Evolutionary conservation across 306 rosid species (phyloP).

Genomic region (Oemleria cerasiformis): DNA sequence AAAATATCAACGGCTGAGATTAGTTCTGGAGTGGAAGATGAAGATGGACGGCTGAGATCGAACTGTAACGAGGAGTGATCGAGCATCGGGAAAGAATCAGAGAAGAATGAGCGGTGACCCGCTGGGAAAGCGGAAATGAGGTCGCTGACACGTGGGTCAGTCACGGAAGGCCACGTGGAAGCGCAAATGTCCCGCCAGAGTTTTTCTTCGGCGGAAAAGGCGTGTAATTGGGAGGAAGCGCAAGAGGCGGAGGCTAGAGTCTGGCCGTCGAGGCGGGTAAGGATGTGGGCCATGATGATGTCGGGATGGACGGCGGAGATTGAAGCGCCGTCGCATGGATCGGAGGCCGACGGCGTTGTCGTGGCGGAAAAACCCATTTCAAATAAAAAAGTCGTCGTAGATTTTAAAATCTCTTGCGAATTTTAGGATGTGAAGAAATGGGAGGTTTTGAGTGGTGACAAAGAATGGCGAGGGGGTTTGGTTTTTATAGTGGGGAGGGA

Average conservation of each 20-base stretch:
- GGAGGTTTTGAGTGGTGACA: conserved; percentile 7
- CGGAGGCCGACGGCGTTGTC: not conserved
- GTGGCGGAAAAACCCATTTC: conserved; percentile 23
- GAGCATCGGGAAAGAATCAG: conserved; percentile 60
- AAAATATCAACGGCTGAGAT: conserved; percentile 75
- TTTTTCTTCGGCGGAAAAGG: conserved; percentile 47
- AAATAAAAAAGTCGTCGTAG: not conserved
- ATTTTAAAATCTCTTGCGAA: not conserved
- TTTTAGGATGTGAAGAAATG: not conserved
- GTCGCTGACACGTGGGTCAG: conserved; percentile 23
- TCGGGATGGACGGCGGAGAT: conserved; percentile 56
- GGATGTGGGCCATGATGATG: conserved; percentile 64
- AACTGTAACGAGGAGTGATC: conserved; percentile 10
- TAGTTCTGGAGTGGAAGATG: conserved; percentile 19
- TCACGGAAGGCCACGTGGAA: conserved; percentile 71
- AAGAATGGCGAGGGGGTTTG: not conserved
- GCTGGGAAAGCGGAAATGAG: conserved; percentile 51
- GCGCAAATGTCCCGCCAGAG: conserved; percentile 62
- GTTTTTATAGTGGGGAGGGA: conserved; percentile 3
- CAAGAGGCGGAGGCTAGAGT: conserved; percentile 54
- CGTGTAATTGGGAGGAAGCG: conserved; percentile 43
- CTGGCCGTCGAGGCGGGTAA: conserved; percentile 68
- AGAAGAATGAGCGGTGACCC: conserved; percentile 64
- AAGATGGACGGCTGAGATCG: not conserved
- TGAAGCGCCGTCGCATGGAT: conserved; percentile 8